phyloP scores from a whole-genome alignment of 2,329 filamentous ascomycete species.

The Bipolaris victoriae region DNA sequence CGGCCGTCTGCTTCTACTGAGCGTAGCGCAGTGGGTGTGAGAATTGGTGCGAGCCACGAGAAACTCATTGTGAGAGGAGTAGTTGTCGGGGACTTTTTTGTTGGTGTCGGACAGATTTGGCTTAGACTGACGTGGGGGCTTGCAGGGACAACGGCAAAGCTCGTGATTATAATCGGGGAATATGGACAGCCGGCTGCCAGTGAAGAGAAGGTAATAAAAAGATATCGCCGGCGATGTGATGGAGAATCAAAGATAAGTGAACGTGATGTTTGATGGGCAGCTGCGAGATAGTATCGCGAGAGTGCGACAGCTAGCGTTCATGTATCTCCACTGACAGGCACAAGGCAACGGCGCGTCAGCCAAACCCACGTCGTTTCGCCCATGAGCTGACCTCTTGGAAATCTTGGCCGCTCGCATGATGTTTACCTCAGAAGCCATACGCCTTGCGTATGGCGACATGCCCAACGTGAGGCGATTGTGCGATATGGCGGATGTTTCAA shows the following conservation, averaged over 20 bases:
- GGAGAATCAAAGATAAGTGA: slow-evolving; percentile 14
- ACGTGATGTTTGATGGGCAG: slow-evolving; percentile 17
- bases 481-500: slow-evolving; percentile 30
- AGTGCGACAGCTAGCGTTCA: slow-evolving; percentile 23
- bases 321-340: slow-evolving; percentile 16
- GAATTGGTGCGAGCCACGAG: slow-evolving; percentile 42
- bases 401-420: slow-evolving; percentile 22
- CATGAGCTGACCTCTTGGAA: slow-evolving; percentile 26
- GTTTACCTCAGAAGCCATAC: slow-evolving; percentile 29
- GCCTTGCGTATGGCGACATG: slow-evolving; percentile 17
- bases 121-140: background rate
- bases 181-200: slow-evolving; percentile 33
- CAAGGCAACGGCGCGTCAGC: slow-evolving; percentile 28
- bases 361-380: slow-evolving; percentile 34
- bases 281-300: slow-evolving; percentile 14
- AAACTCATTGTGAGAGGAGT: slow-evolving; percentile 30
- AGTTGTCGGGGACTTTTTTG: background rate
- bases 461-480: slow-evolving; percentile 17
- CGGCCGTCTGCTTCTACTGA: slow-evolving; percentile 64
- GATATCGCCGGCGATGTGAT: slow-evolving; percentile 17
- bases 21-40: slow-evolving; percentile 40
- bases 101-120: background rate
- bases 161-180: slow-evolving; percentile 2
- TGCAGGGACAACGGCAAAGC: background rate
- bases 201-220: slow-evolving; percentile 7